Evolutionary conservation across 1,284 basidiomycete species (phyloP).

Genomic region (Anthracocystis setariae): DNA sequence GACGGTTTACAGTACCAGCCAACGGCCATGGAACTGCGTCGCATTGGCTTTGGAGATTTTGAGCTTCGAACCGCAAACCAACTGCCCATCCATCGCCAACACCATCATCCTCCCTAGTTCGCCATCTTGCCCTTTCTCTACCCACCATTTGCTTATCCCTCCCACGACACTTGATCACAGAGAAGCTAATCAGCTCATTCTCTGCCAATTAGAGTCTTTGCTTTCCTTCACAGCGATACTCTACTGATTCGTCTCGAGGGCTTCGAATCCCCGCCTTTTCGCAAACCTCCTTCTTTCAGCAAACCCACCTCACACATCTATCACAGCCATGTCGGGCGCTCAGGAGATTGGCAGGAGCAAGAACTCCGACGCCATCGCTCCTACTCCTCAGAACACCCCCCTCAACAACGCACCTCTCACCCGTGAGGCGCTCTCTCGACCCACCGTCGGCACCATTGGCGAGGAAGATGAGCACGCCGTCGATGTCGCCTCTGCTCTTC

Average conservation of each 20-base stretch:
- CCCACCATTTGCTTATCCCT: neutral
- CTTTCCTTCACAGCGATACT: neutral
- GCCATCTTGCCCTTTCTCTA: neutral
- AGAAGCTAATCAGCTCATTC: slow-evolving; percentile 8
- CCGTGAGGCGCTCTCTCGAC: slow-evolving; percentile 74
- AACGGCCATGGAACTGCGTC: slow-evolving; percentile 10
- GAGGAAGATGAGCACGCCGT: slow-evolving; percentile 63
- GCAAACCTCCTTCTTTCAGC: neutral
- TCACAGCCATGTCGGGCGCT: slow-evolving; percentile 43
- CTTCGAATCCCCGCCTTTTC: neutral
- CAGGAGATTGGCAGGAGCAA: slow-evolving; percentile 56
- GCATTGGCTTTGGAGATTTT: slow-evolving; percentile 10
- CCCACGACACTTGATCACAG: neutral
- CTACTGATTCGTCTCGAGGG: slow-evolving; percentile 3
- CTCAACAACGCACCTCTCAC: slow-evolving; percentile 77
- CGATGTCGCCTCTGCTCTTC: slow-evolving; percentile 52
- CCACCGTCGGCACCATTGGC: slow-evolving; percentile 68
- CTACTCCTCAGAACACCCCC: slow-evolving; percentile 84
- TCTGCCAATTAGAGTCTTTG: slow-evolving; percentile 3
- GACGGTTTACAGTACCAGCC: no score
- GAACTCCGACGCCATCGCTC: slow-evolving; percentile 70
- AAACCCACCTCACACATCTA: neutral
- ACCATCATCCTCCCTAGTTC: slow-evolving; percentile 9
- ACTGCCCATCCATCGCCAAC: slow-evolving; percentile 8
- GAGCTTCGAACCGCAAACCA: slow-evolving; percentile 6